Evolutionary conservation across 2,329 filamentous ascomycete species (phyloP), one percentile per base, ranked within the genome.

Genomic region (Polychaeton citri): DNA sequence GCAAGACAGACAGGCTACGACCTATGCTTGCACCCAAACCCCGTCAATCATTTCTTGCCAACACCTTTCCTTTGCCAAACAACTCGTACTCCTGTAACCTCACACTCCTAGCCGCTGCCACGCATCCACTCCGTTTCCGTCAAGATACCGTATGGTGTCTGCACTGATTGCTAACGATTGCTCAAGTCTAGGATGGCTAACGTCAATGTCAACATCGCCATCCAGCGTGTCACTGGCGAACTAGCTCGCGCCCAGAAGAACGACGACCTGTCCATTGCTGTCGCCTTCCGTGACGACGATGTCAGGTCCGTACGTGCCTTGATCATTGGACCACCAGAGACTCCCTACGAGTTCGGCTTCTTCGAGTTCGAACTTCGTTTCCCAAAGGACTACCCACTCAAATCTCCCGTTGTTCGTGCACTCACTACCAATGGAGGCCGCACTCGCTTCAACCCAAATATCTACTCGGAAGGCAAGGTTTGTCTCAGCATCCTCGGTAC

Each of bases 271-370:
- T 93, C 87, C 19, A 72, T 96, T 43, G 84, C 84, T 8, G 86
- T 95, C 33, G 81, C 83, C 38, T 93, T 82, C 55, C 72, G 81
- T 35, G 90, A 96, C 60, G 71, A 77, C 47, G 86, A 98, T 58
- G 83, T 96, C 41, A 81, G 87, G 37, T 81, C 84, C 55, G 79
- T 96, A 34, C 81, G 77, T 54, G 85, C 87, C 33, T 61, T 96
- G 44, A 88, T 96, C 50, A 76, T 96, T 46, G 90, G 90, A 0
- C 88, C 90, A 17, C 85, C 88, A 45, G 87, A 90, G 49, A 93
- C 87, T 1, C 87, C 88, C 0, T 98, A 98, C 59, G 87, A 95
- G 59, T 95, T 92, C 54, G 90, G 90, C 3, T 95, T 95, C 63
- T 96, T 93, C 54, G 86, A 96, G 71, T 86, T 90, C 58, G 42